These are phyloP conservation scores for Diaporthe nobilis DNA, from an alignment of 2,329 filamentous ascomycete genomes.

Conservation along the genomic window DNA sequence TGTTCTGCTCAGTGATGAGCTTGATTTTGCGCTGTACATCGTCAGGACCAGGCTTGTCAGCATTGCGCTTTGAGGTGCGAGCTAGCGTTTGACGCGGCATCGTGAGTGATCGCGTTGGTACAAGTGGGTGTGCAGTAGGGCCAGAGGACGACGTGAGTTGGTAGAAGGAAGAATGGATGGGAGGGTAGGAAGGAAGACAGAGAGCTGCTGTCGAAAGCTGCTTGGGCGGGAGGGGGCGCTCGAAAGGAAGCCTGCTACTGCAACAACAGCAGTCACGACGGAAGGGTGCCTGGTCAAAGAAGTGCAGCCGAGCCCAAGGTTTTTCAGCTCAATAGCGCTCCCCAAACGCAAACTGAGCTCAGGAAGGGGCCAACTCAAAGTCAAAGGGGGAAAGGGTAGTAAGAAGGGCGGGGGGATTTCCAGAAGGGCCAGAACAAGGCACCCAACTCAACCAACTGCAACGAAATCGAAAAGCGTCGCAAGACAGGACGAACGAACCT, in stretches of 20 bases:
- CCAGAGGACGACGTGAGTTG: background rate
- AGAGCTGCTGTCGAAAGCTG: background rate
- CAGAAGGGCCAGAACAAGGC: background rate
- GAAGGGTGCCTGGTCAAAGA: background rate
- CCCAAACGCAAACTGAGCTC: background rate
- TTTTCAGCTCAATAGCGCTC: background rate
- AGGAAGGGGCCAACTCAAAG: background rate
- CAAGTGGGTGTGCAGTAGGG: background rate
- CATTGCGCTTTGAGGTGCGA: slow-evolving; percentile 42
- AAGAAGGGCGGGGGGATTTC: background rate
- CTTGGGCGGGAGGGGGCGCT: background rate
- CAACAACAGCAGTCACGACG: background rate
- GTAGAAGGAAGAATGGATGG: background rate
- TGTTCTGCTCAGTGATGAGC: slow-evolving; percentile 91
- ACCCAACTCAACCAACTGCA: slow-evolving; percentile 1
- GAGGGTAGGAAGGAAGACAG: background rate
- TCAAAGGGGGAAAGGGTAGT: background rate
- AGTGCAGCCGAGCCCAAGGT: background rate
- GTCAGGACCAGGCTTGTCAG: slow-evolving; percentile 33
- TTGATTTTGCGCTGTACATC: slow-evolving; percentile 85
- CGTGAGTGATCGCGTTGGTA: background rate
- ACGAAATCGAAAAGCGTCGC: background rate
- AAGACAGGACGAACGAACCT: slow-evolving; percentile 44
- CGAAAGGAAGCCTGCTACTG: background rate
- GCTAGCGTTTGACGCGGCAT: background rate